Evolutionary conservation across 306 rosid species (phyloP).

Genomic region (Corylus heterophylla): DNA sequence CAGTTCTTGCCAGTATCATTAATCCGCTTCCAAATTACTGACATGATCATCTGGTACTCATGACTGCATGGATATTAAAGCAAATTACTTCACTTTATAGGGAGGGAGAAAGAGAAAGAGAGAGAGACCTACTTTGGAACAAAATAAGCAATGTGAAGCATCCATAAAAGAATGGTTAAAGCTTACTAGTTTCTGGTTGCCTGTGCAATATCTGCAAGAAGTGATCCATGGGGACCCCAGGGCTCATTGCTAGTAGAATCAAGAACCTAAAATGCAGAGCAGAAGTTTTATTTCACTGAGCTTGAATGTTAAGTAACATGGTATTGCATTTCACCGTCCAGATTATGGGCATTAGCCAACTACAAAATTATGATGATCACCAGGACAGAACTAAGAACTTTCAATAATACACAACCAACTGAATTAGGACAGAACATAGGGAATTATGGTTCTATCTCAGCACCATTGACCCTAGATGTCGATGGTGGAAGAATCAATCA

Average conservation of each 20-base stretch:
- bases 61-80: slow-evolving; percentile 58
- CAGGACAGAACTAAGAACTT: slow-evolving; percentile 3
- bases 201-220: slow-evolving; percentile 93
- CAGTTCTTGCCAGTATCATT: slow-evolving; percentile 98
- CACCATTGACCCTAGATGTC: background rate
- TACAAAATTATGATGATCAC: slow-evolving; percentile 11
- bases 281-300: slow-evolving; percentile 9
- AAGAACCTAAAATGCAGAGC: slow-evolving; percentile 60
- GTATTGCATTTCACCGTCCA: slow-evolving; percentile 3
- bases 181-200: slow-evolving; percentile 93
- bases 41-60: slow-evolving; percentile 95
- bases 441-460: background rate
- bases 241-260: slow-evolving; percentile 99
- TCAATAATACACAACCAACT: background rate
- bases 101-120: background rate
- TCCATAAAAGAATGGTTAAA: slow-evolving; percentile 11
- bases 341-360: background rate
- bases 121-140: slow-evolving; percentile 26
- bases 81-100: background rate
- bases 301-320: background rate
- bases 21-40: slow-evolving; percentile 92
- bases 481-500: background rate
- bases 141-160: slow-evolving; percentile 28
- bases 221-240: slow-evolving; percentile 99
- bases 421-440: background rate